These are phyloP conservation scores for Linnemannia schmuckeri DNA, from an alignment of 192 early-diverging fungal species.

Conservation along the genomic window DNA sequence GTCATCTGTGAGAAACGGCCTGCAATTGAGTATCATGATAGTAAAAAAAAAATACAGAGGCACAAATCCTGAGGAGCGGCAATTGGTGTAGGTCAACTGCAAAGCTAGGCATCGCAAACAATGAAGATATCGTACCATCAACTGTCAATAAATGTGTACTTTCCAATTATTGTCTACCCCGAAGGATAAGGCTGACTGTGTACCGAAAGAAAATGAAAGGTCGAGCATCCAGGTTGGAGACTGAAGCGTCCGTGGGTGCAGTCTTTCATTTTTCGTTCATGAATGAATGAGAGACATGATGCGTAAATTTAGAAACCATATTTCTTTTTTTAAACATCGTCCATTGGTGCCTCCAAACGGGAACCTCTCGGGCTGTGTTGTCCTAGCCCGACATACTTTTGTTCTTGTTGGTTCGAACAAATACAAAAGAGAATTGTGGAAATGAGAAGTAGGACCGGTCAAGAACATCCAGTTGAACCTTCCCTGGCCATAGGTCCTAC, in stretches of 20 bases:
- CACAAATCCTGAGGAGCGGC: too few species aligned
- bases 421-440: neutral
- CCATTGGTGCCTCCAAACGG: neutral
- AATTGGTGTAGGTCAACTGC: too few species aligned
- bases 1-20: too few species aligned
- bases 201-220: neutral
- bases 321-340: neutral
- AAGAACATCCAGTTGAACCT: too few species aligned
- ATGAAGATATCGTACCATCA: too few species aligned
- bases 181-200: neutral
- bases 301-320: neutral
- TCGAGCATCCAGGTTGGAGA: neutral
- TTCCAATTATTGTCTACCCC: neutral
- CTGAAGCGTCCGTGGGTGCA: neutral
- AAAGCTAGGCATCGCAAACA: too few species aligned
- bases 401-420: too few species aligned
- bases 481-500: too few species aligned
- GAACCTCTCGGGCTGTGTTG: slow-evolving; percentile 5
- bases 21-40: too few species aligned
- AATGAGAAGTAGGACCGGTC: neutral
- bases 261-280: neutral
- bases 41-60: too few species aligned
- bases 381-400: neutral
- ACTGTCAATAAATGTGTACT: too few species aligned
- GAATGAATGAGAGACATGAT: neutral